Conservation (phyloP, 2,329 filamentous ascomycete species). For the Pseudomassariella vexata region DNA sequence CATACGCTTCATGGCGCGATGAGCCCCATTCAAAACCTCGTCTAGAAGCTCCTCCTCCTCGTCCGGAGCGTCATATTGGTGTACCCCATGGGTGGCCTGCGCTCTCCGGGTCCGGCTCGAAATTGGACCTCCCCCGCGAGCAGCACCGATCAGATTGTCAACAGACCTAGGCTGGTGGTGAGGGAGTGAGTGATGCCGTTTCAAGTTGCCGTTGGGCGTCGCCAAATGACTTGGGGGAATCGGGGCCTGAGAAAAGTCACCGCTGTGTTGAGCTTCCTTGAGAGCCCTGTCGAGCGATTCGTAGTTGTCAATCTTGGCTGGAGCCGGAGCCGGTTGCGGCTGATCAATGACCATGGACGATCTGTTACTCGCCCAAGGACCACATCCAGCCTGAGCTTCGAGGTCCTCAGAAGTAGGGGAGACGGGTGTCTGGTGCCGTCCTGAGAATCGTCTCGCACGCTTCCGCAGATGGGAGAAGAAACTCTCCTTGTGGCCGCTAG, state of each 20-base stretch:
- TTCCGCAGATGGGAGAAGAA: slow-evolving; percentile 98
- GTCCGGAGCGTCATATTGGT: slow-evolving; percentile 88
- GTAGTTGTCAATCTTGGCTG: slow-evolving; percentile 49
- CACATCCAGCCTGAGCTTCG: slow-evolving; percentile 88
- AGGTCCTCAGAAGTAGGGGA: slow-evolving; percentile 79
- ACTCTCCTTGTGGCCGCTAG: slow-evolving; percentile 80
- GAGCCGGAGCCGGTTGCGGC: slow-evolving; percentile 32
- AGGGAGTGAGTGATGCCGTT: slow-evolving; percentile 60
- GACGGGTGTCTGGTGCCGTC: slow-evolving; percentile 76
- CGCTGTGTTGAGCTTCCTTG: slow-evolving; percentile 45
- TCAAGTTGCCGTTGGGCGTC: slow-evolving; percentile 46
- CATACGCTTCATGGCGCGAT: slow-evolving; percentile 67
- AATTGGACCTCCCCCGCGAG: slow-evolving; percentile 53
- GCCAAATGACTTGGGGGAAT: slow-evolving; percentile 49
- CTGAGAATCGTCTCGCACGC: slow-evolving; percentile 84
- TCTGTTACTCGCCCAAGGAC: slow-evolving; percentile 80
- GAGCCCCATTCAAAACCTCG: slow-evolving; percentile 75
- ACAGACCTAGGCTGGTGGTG: slow-evolving; percentile 58
- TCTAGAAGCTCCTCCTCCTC: slow-evolving; percentile 95
- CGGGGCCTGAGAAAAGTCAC: slow-evolving; percentile 38
- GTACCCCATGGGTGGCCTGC: slow-evolving; percentile 67
- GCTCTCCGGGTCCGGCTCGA: slow-evolving; percentile 77
- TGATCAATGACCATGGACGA: slow-evolving; percentile 76
- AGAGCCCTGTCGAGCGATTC: slow-evolving; percentile 57
- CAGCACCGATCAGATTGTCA: slow-evolving; percentile 55